Evolutionary conservation across 306 rosid species (phyloP).

Genomic region (Fragaria ananassa): DNA sequence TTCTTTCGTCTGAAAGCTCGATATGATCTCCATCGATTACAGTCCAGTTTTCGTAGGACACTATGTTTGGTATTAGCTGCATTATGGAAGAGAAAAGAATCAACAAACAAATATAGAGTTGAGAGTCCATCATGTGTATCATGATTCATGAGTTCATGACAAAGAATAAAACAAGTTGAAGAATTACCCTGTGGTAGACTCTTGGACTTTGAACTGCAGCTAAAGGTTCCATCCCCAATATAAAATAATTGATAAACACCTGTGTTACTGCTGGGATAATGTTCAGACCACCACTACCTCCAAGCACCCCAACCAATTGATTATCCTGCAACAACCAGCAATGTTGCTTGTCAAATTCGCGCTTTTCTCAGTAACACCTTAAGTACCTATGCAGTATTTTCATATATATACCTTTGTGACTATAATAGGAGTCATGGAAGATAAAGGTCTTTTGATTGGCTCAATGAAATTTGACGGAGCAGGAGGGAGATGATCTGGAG

Average conservation of each 20-base stretch:
- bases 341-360: not conserved
- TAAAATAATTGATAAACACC: conserved; percentile 65
- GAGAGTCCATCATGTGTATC: not conserved
- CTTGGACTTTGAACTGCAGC: conserved; percentile 75
- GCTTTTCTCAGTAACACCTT: not conserved
- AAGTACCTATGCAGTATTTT: not conserved
- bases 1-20: conserved; percentile 49
- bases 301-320: conserved; percentile 66
- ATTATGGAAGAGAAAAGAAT: conserved; percentile 12
- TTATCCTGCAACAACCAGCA: conserved; percentile 49
- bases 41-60: conserved; percentile 63
- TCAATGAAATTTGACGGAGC: conserved; percentile 77
- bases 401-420: conserved; percentile 55
- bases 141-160: not conserved
- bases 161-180: conserved; percentile 11
- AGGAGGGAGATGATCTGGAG: conserved; percentile 70
- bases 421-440: conserved; percentile 86
- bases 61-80: conserved; percentile 78
- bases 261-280: conserved; percentile 69
- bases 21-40: conserved; percentile 59
- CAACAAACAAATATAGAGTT: not conserved
- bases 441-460: conserved; percentile 80
- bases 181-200: conserved; percentile 58
- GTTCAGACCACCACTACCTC: conserved; percentile 85
- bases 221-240: conserved; percentile 68